Evolutionary conservation across 441 rosid species (phyloP).

Genomic region (Aleurites moluccanus): DNA sequence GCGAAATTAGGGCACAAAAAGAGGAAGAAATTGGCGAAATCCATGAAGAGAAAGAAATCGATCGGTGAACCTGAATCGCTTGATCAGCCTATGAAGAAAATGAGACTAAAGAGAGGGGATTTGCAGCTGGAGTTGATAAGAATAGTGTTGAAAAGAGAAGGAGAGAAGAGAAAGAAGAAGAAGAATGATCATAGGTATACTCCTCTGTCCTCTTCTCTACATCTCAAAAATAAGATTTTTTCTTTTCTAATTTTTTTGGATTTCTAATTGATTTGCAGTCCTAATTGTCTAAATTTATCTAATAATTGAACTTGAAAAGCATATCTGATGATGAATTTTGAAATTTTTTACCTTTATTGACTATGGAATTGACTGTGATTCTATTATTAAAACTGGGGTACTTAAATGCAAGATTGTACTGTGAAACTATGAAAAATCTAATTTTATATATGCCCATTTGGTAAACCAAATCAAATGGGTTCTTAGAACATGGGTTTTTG

Average conservation of each 20-base stretch:
- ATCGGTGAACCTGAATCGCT: slow-evolving; percentile 52
- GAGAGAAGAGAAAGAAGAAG: slow-evolving; percentile 52
- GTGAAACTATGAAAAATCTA: neutral
- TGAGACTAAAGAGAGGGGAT: slow-evolving; percentile 64
- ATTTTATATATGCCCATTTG: neutral
- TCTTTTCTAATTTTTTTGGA: neutral
- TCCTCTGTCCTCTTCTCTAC: neutral
- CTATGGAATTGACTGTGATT: neutral
- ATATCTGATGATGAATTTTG: neutral
- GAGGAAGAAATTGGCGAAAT: slow-evolving; percentile 38
- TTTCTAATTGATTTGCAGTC: neutral
- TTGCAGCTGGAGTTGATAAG: slow-evolving; percentile 67
- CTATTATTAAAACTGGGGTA: neutral
- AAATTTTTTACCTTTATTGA: neutral
- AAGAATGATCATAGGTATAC: slow-evolving; percentile 80
- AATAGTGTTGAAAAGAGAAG: slow-evolving; percentile 78
- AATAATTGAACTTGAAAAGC: neutral
- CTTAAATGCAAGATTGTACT: neutral
- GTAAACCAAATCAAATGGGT: neutral
- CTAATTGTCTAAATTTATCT: neutral
- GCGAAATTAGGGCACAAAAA: slow-evolving; percentile 56
- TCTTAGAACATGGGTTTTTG: neutral
- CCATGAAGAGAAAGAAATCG: slow-evolving; percentile 43
- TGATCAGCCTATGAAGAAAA: slow-evolving; percentile 53
- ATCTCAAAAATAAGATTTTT: neutral